Evolutionary conservation across 371 early-diverging fungal species (phyloP).

Genomic region (Catenaria anguillulae): DNA sequence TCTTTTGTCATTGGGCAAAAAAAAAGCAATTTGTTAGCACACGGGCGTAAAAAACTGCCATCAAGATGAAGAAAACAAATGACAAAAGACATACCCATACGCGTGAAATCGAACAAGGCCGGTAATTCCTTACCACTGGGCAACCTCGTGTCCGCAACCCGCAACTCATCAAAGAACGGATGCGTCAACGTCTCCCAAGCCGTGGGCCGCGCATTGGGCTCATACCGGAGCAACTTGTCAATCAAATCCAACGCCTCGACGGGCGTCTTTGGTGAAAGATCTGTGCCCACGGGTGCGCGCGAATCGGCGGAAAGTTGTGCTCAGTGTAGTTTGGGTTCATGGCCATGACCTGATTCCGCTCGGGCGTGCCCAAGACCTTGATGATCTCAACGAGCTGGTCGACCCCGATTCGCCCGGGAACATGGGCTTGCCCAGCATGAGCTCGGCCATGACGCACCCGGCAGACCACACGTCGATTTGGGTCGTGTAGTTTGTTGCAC

Average conservation of each 20-base stretch:
- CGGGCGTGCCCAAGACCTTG: constrained; percentile 97
- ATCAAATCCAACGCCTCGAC: constrained; percentile 84
- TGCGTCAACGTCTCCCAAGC: constrained; percentile 89
- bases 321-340: constrained; percentile 96
- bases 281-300: constrained; percentile 73
- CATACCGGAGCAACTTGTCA: constrained; percentile 78
- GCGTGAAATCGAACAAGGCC: constrained; percentile 76
- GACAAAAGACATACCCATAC: constrained; percentile 39
- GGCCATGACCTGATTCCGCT: constrained; percentile 80
- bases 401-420: constrained; percentile 98
- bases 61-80: not conserved
- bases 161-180: constrained; percentile 92
- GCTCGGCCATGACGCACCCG: constrained; percentile 98
- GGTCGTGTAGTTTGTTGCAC: constrained; percentile 85
- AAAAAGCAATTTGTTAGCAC: constrained; percentile 2
- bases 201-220: constrained; percentile 75
- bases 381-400: constrained; percentile 99
- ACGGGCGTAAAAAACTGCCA: not conserved
- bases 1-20: constrained; percentile 24
- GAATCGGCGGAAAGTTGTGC: constrained; percentile 95
- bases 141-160: constrained; percentile 63
- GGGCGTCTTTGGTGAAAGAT: constrained; percentile 67
- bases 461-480: constrained; percentile 97
- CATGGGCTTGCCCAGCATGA: constrained; percentile 87
- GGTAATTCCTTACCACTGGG: constrained; percentile 69